Base-by-base conservation (phyloP, 179 eudicot species). In the Beta corolliflora region DNA sequence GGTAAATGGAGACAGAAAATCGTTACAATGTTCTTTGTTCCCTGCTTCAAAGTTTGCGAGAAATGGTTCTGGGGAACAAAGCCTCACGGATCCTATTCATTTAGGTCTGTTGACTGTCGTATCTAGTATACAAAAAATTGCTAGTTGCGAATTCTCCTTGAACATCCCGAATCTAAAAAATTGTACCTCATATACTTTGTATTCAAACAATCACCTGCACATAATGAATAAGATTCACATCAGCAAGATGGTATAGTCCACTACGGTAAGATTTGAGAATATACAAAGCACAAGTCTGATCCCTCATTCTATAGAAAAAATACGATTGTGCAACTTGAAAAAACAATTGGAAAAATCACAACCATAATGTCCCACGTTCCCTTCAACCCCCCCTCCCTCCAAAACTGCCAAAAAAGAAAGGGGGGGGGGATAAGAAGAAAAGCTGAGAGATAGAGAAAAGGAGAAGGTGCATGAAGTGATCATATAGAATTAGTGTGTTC, bases 121-220 rank as follows among this genome's bases (percentile, higher is more conserved):
- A 68, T 80, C 59, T 23, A 80, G 74, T 77, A 45, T 76, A 63
- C 70, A 84, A 80, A 75, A 71, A 77, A 61, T 41, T 76, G 71
- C 77, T 69, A 70, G 71, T 69, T 25, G 68, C 29, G 69, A 60
- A 50, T 59, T 52, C 29, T 54, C 67, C 75, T 66, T 63, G 69
- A 72, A 82, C 61, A 63, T 31, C 79, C 76, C 23, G 56, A 69
- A 41, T 77, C 74, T 75, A 48, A 81, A 77, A 71, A 81, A 66
- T 76, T 61, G 48, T 41, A 71, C 25, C 73, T 48, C 48, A 75
- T 75, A 21, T 84, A 66, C 52, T 48, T 12, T 58, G 31, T 52
- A 66, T 68, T 64, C 69, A 46, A 67, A 56, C 59, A 75, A 61
- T 64, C n/a, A 71, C 83, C 86, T 84, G 86, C 77, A 72, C 70